Base-by-base conservation (phyloP, 2,329 filamentous ascomycete genomes). In the Claviceps maximensis region DNA sequence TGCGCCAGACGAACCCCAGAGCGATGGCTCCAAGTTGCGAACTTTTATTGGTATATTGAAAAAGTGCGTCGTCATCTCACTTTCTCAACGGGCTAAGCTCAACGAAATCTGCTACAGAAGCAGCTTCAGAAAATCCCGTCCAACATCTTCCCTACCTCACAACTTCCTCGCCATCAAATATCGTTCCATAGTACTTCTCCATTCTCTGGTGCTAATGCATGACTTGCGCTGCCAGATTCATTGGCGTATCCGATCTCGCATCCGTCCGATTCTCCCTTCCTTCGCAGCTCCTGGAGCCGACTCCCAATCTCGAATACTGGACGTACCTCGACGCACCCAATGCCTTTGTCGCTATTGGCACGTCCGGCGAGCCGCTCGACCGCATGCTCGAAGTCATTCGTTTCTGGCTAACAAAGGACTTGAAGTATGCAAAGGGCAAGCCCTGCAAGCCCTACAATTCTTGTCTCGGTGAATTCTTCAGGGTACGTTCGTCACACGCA, bases 391-490 rank as follows among this genome's bases (percentile, higher is more conserved):
- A 91, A 64, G 89, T 95, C 31, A 71, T 97, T 61, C 84, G 90
- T 55, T 98, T 97, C 71, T 98, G 93, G 93, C 95, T 97, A 63
- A 97, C 93, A 57, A 98, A 98, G 69, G 93, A 98, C 69, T 69
- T 98, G 69, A 98, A 98, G 80, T 98, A 97, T 64, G 88, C 94
- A 67, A 97, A 97, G 74, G 91, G 91, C 55, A 95, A 90, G 74
- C 93, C 93, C 45, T 97, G 91, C 82, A 98, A 98, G 71, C 93
- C 93, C 12, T 98, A 98, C 74, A 98, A 98, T 71, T 96, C 90
- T 48, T 90, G 89, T 38, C 72, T 98, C 50, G 93, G 93, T 58
- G 93, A 98, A 73, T 98, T 98, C 72, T 98, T 98, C 73, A 80
- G 89, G 72, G 87, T 90, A 74, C 63, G 82, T 50, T 19, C 15